phyloP scores from a whole-genome alignment of 257 asterid species.

The Solanum tacnaense region DNA sequence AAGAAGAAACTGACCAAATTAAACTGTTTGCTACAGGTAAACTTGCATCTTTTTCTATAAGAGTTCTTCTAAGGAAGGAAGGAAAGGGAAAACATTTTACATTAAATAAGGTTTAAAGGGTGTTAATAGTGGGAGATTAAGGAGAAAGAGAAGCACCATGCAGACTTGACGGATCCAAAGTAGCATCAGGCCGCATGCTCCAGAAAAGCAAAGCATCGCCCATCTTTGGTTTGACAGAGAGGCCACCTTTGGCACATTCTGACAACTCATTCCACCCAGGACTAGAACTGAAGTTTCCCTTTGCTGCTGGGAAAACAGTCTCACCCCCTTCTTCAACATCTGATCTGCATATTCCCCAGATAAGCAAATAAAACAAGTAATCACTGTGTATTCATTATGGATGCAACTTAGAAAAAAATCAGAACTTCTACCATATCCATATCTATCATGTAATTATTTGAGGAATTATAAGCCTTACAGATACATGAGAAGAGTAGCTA shows the following conservation, averaged over 20 bases:
- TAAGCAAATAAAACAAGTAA: background rate
- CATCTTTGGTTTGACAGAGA: constrained; percentile 65
- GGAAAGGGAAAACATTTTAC: background rate
- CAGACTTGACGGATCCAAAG: constrained; percentile 71
- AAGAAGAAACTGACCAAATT: background rate
- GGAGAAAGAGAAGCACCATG: constrained; percentile 36
- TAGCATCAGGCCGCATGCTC: constrained; percentile 87
- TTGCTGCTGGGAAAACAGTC: constrained; percentile 77
- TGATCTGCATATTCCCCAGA: constrained; percentile 43
- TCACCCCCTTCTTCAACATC: constrained; percentile 98
- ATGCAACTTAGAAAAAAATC: background rate
- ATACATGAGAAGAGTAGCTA: constrained; percentile 86
- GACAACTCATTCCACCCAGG: constrained; percentile 62
- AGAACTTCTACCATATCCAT: background rate
- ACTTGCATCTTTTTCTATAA: background rate
- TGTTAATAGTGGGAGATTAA: background rate
- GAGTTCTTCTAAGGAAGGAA: background rate
- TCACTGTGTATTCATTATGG: background rate
- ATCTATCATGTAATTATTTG: background rate
- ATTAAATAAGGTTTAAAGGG: background rate
- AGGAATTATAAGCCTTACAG: constrained; percentile 37
- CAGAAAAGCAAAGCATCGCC: constrained; percentile 87
- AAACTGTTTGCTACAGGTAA: background rate
- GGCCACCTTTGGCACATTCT: constrained; percentile 70
- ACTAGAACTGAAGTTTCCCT: constrained; percentile 48